Conservation (phyloP, 176 grass and related monocot species). For the Zea luxurians region DNA sequence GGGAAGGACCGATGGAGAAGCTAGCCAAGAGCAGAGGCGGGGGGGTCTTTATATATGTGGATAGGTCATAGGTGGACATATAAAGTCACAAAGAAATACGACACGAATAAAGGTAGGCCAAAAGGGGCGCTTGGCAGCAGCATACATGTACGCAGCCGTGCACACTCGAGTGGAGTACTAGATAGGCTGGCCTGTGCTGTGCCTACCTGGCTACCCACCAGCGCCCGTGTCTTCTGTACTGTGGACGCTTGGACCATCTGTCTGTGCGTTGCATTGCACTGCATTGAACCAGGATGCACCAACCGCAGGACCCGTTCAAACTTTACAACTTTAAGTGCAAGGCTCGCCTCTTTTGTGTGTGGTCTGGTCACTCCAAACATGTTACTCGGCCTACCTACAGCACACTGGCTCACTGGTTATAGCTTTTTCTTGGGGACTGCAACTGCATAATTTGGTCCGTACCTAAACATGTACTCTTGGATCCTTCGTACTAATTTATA, state of each 20-base stretch:
- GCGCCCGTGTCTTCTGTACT: conserved; percentile 20
- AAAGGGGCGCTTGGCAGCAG: not conserved
- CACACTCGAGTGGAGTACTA: conserved; percentile 20
- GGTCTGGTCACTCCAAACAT: not conserved
- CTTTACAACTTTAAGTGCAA: conserved; percentile 21
- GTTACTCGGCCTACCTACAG: not conserved
- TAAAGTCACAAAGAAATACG: no score
- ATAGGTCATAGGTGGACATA: no score
- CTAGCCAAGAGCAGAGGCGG: no score
- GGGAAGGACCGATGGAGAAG: no score
- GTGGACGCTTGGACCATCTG: conserved; percentile 32
- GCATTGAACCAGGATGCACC: conserved; percentile 13
- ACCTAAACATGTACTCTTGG: no score
- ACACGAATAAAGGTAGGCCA: conserved; percentile 31
- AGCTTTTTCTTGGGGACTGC: not conserved
- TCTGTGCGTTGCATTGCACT: not conserved
- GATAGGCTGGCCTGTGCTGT: not conserved
- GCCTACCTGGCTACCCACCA: not conserved
- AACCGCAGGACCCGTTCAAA: conserved; percentile 27
- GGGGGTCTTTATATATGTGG: no score
- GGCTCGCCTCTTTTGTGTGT: not conserved
- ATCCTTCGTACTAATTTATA: no score
- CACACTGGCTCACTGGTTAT: not conserved
- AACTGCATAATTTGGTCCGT: not conserved
- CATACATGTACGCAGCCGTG: not conserved